phyloP scores from a whole-genome alignment of 345 rosid genomes.

The Eucalyptus brandiana region DNA sequence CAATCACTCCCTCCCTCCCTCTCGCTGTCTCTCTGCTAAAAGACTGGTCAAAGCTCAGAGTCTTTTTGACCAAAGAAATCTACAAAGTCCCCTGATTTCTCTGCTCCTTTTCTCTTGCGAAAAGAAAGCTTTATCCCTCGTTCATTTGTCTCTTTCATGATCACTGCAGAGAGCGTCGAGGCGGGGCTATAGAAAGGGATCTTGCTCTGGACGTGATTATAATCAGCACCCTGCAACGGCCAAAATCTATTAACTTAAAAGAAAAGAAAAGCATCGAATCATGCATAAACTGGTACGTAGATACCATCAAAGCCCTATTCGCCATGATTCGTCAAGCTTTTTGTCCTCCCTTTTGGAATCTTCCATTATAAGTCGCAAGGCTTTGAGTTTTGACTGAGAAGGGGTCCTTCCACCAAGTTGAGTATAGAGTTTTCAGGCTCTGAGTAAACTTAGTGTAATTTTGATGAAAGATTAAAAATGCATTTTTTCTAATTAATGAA shows the following conservation, averaged over 20 bases:
- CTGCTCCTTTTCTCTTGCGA: neutral
- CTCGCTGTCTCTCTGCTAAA: neutral
- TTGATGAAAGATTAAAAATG: neutral
- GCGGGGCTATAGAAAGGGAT: neutral
- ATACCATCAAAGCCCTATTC: neutral
- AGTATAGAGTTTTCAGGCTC: neutral
- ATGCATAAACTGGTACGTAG: neutral
- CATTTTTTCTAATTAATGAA: neutral
- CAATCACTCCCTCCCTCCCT: neutral
- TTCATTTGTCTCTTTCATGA: neutral
- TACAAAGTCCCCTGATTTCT: neutral
- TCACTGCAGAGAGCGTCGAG: neutral
- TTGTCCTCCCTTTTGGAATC: neutral
- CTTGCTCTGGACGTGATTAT: neutral
- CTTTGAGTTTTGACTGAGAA: neutral
- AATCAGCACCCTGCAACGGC: neutral
- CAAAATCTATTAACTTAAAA: neutral
- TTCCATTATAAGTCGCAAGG: neutral
- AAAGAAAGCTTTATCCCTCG: neutral
- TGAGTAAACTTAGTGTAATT: neutral
- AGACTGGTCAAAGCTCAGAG: neutral
- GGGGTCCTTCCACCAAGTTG: neutral
- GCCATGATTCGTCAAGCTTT: neutral
- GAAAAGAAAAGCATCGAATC: neutral
- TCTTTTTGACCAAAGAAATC: neutral